Conservation (phyloP, 2,329 filamentous ascomycete species). For the Hypoxylon sp. region DNA sequence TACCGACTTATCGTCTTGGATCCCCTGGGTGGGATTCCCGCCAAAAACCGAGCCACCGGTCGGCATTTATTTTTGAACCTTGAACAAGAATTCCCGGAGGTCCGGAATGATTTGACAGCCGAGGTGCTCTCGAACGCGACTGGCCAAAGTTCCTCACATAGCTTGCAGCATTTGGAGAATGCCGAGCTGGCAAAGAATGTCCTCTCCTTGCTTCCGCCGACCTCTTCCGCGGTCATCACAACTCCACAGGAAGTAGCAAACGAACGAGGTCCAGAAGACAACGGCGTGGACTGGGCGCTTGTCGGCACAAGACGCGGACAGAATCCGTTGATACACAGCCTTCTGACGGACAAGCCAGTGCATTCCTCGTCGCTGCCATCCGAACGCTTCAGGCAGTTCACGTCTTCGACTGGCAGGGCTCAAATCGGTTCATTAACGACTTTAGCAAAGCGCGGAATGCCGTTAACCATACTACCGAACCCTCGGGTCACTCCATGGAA, state of each 20-base stretch:
- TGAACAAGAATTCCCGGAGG: slow-evolving; percentile 85
- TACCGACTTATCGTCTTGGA: slow-evolving; percentile 93
- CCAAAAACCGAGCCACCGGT: slow-evolving; percentile 71
- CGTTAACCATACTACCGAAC: slow-evolving; percentile 85
- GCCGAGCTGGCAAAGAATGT: slow-evolving; percentile 79
- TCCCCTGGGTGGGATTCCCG: slow-evolving; percentile 85
- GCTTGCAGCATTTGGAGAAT: slow-evolving; percentile 71
- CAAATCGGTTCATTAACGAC: slow-evolving; percentile 72
- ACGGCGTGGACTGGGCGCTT: slow-evolving; percentile 66
- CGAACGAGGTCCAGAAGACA: slow-evolving; percentile 62
- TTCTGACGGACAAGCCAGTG: slow-evolving; percentile 93
- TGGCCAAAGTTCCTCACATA: slow-evolving; percentile 50
- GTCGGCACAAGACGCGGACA: slow-evolving; percentile 67
- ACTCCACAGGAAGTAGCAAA: slow-evolving; percentile 86
- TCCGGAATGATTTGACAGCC: slow-evolving; percentile 72
- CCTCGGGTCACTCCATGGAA: slow-evolving; percentile 76
- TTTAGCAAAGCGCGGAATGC: slow-evolving; percentile 91
- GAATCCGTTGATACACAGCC: slow-evolving; percentile 94
- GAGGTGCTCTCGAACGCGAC: slow-evolving; percentile 18
- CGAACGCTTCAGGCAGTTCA: slow-evolving; percentile 68
- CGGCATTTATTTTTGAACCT: slow-evolving; percentile 93
- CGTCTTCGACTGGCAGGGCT: slow-evolving; percentile 55
- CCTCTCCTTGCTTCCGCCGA: slow-evolving; percentile 82
- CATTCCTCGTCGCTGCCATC: slow-evolving; percentile 91
- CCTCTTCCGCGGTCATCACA: slow-evolving; percentile 90